phyloP scores from a whole-genome alignment of 202 grass and related monocot species.

The Saccharum hybrid region DNA sequence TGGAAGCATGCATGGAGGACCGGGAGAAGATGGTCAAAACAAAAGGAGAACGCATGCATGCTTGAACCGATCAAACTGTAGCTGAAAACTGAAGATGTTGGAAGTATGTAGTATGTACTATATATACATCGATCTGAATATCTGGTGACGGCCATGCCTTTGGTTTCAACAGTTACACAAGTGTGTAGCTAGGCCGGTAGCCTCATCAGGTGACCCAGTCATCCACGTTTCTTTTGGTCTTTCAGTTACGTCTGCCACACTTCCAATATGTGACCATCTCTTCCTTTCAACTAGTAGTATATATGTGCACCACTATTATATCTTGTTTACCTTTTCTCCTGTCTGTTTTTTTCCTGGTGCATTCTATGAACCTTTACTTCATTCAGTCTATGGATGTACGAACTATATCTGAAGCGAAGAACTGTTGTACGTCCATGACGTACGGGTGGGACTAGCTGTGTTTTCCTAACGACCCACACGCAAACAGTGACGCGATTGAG shows the following conservation, averaged over 20 bases:
- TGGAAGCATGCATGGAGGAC: constrained; percentile 38
- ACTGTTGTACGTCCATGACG: neutral
- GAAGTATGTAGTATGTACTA: neutral
- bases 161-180: neutral
- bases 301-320: too few relatives aligned
- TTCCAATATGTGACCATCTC: neutral
- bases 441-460: neutral
- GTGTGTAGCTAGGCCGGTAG: neutral
- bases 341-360: constrained; percentile 22
- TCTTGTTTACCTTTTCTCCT: too few relatives aligned
- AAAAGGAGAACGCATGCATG: constrained; percentile 7
- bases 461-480: constrained; percentile 23
- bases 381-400: neutral
- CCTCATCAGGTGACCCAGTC: neutral
- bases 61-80: constrained; percentile 13
- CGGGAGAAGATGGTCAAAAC: constrained; percentile 44
- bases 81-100: constrained; percentile 35
- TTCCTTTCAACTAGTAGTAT: neutral
- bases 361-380: constrained; percentile 14
- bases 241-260: constrained; percentile 2
- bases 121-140: neutral
- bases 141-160: constrained; percentile 21
- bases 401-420: neutral
- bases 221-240: constrained; percentile 1
- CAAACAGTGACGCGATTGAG: constrained; percentile 21